phyloP scores from a whole-genome alignment of 2,329 filamentous ascomycete species.

The Davidsoniella virescens region DNA sequence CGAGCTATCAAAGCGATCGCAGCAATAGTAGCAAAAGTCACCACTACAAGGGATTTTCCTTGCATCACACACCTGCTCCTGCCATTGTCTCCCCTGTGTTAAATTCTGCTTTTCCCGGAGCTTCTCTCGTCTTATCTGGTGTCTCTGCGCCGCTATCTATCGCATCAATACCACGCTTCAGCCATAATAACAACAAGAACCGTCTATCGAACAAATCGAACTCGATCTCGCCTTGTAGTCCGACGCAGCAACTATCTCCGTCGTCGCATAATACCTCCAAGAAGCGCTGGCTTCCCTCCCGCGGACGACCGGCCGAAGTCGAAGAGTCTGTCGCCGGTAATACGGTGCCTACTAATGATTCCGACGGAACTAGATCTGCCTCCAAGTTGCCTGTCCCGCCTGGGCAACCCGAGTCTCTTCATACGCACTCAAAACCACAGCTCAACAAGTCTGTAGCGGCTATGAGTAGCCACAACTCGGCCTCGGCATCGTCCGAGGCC shows the following conservation, averaged over 20 bases:
- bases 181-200: too few relatives aligned
- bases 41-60: too few relatives aligned
- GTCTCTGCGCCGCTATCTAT: not conserved
- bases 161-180: constrained; percentile 1
- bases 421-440: not conserved
- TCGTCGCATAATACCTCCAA: constrained; percentile 6
- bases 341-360: too few relatives aligned
- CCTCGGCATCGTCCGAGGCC: constrained; percentile 27
- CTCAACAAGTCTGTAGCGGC: constrained; percentile 20
- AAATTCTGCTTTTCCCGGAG: not conserved
- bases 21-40: not conserved
- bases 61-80: not conserved
- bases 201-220: not conserved
- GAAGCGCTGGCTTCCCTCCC: constrained; percentile 5
- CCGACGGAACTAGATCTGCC: too few relatives aligned
- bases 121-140: not conserved
- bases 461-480: constrained; percentile 19
- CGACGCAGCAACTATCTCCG: too few relatives aligned
- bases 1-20: not conserved
- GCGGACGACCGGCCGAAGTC: not conserved
- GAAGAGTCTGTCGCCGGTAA: too few relatives aligned
- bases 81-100: not conserved
- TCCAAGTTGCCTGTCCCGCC: too few relatives aligned
- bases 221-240: not conserved
- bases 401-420: too few relatives aligned